Conservation (phyloP, 139 green algal genomes). For the Chlorella sorokiniana region DNA sequence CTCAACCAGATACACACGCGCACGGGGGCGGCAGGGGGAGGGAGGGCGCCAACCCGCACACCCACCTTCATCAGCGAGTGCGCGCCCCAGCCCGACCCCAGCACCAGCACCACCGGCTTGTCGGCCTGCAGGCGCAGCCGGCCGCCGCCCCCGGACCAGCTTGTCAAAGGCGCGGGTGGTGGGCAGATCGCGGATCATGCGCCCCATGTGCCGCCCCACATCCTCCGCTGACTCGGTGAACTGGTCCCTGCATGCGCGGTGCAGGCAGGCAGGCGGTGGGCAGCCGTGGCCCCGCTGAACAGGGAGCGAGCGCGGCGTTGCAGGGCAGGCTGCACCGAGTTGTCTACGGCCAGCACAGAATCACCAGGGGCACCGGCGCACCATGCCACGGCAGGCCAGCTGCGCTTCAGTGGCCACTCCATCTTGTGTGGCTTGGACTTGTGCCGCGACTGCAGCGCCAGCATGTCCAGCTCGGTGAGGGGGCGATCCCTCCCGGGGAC, state of each 20-base stretch:
- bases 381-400: conserved; percentile 1
- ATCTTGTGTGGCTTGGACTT: neutral
- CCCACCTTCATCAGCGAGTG: conserved; percentile 45
- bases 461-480: conserved; percentile 17
- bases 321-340: too few relatives aligned
- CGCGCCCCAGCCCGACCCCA: conserved; percentile 48
- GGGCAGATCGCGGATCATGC: conserved; percentile 25
- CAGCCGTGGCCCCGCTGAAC: neutral
- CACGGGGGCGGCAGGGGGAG: neutral
- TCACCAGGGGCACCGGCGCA: conserved; percentile 8
- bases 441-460: neutral
- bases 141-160: conserved; percentile 19
- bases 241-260: conserved; percentile 30
- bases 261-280: neutral
- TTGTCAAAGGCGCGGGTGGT: conserved; percentile 16
- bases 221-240: conserved; percentile 29
- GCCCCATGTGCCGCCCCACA: conserved; percentile 14
- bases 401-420: conserved; percentile 11
- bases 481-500: neutral
- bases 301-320: neutral
- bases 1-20: neutral
- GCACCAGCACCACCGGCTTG: conserved; percentile 44
- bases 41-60: neutral
- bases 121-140: conserved; percentile 27
- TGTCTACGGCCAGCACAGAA: neutral